These are phyloP conservation scores for Lipomyces yamanashiensis DNA, from an alignment of 805 yeast genomes.

Conservation along the genomic window DNA sequence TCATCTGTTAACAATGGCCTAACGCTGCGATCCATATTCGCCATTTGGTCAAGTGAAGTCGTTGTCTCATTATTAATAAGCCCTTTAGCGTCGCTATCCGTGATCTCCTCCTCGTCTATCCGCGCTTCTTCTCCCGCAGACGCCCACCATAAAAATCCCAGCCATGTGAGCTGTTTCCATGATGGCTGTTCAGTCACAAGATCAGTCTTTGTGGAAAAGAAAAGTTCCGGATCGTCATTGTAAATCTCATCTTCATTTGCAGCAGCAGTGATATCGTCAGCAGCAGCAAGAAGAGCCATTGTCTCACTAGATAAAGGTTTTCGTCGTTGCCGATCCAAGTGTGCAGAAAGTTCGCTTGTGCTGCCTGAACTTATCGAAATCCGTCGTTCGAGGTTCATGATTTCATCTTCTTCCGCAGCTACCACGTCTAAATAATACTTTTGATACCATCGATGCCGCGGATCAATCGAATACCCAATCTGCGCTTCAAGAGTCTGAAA, in stretches of 20 bases:
- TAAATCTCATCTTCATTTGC: constrained; percentile 32
- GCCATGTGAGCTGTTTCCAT: constrained; percentile 65
- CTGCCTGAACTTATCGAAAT: constrained; percentile 21
- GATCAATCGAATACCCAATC: constrained; percentile 34
- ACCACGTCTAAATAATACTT: constrained; percentile 4
- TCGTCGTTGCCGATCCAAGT: constrained; percentile 8
- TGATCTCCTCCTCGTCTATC: constrained; percentile 48
- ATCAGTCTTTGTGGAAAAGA: constrained; percentile 36
- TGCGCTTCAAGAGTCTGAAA: constrained; percentile 33
- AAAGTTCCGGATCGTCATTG: constrained; percentile 34
- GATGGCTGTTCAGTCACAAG: constrained; percentile 44
- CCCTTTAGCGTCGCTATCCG: constrained; percentile 44
- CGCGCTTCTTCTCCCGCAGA: constrained; percentile 69
- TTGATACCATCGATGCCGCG: constrained; percentile 34
- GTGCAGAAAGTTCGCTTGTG: constrained; percentile 14
- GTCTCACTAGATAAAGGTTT: constrained; percentile 13
- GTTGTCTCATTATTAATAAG: constrained; percentile 23
- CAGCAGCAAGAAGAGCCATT: constrained; percentile 28
- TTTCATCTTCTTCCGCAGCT: constrained; percentile 10
- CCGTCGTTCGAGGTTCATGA: constrained; percentile 19
- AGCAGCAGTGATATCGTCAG: constrained; percentile 31
- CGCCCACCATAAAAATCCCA: constrained; percentile 86
- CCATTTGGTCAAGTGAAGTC: constrained; percentile 25
- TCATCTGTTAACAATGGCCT: constrained; percentile 40
- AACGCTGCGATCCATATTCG: constrained; percentile 33